Evolutionary conservation across 2,329 filamentous ascomycete genomes (phyloP), one percentile per base, ranked within the genome.

Genomic region (Talaromyces islandicus): DNA sequence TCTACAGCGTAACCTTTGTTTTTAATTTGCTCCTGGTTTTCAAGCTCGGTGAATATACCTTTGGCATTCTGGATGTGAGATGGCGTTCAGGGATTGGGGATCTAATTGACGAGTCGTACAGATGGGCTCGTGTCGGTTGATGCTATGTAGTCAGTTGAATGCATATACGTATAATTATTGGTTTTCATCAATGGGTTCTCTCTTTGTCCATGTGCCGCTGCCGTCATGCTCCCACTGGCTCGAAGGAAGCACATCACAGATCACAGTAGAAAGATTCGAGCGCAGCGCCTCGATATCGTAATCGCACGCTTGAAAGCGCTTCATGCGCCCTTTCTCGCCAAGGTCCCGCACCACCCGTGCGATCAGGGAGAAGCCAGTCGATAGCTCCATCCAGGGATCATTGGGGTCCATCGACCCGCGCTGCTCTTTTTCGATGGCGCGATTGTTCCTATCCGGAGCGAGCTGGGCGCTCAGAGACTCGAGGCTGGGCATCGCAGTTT

Each of bases 391-490:
- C 82, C 83, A 84, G 0, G 75, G 74, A 60, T 78, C 75, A 24
- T 74, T 75, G 7, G 74, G 69, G 43, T 78, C 75, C 64, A 77
- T 68, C 1, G 73, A 74, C 3, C 71, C 73, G 46, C 71, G 67
- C 21, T 73, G 69, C 55, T 76, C 73, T n/a, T 76, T 63, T 52
- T 77, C 73, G 9, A 78, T 70, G 1, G 69, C 64, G 11, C 69
- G 75, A 65, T 74, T 73, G 21, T 68, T 59, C 1, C 61, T 62
- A 5, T 68, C 68, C 1, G 80, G 80, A 2, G 78, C 76, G 12
- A 82, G 63, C 57, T 86, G 85, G 12, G 87, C 71, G 59, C 79
- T 86, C 0, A 88, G 72, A 12, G 75, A 75, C 48, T 82, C 77
- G 3, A 89, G 65, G 11, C 72, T 78, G 1, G 80, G 80, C 62